These are phyloP conservation scores for Fusarium xyrophilum DNA, from an alignment of 2,329 filamentous ascomycete genomes.

Conservation along the genomic window DNA sequence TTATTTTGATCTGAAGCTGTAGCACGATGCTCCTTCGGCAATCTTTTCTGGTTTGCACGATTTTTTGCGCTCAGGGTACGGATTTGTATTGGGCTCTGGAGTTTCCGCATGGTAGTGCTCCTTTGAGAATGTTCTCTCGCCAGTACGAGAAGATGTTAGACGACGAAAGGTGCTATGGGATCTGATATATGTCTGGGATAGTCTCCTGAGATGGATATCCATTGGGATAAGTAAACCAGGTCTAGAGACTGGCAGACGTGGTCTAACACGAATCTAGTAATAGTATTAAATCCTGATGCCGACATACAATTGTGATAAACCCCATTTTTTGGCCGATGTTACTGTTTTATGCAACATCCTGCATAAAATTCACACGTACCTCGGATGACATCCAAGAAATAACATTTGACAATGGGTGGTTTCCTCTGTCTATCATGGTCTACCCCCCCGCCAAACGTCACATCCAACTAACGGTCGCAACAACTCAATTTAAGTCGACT, in stretches of 20 bases:
- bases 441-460: neutral
- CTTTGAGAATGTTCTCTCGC: neutral
- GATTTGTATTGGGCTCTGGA: neutral
- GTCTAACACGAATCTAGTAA: neutral
- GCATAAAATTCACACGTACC: neutral
- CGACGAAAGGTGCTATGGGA: neutral
- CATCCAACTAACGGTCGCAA: neutral
- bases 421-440: neutral
- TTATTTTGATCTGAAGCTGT: neutral
- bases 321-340: neutral
- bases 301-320: neutral
- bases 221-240: neutral
- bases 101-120: neutral
- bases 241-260: neutral
- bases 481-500: too few species aligned
- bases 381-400: neutral
- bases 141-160: neutral
- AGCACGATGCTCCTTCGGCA: neutral
- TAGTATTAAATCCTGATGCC: neutral
- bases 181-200: neutral
- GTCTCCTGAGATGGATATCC: neutral
- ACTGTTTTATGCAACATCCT: neutral
- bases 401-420: neutral
- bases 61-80: fast-evolving
- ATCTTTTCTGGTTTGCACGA: too few species aligned